Evolutionary conservation across 2,329 filamentous ascomycete species (phyloP).

Genomic region (Bipolaris oryzae): DNA sequence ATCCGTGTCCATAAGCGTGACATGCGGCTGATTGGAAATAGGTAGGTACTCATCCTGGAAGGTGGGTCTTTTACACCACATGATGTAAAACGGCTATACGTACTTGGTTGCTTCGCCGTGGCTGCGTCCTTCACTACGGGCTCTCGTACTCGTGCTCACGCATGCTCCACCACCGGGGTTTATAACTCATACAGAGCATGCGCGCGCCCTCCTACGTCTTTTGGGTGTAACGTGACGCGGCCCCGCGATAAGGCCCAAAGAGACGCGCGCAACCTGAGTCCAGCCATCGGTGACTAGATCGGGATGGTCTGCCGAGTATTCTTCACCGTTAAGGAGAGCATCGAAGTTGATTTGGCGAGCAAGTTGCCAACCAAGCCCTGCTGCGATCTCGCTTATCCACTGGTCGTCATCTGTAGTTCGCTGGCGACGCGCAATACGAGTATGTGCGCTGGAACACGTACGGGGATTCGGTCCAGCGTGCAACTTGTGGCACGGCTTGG

Average conservation of each 20-base stretch:
- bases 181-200: constrained; percentile 8
- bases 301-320: constrained; percentile 34
- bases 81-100: constrained; percentile 65
- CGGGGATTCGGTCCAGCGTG: constrained; percentile 45
- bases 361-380: constrained; percentile 55
- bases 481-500: constrained; percentile 50
- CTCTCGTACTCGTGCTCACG: neutral
- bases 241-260: constrained; percentile 24
- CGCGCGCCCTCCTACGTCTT: constrained; percentile 2
- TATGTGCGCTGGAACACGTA: constrained; percentile 54
- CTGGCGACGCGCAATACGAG: constrained; percentile 46
- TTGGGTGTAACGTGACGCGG: constrained; percentile 12
- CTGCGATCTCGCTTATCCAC: constrained; percentile 47
- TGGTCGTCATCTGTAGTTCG: constrained; percentile 51
- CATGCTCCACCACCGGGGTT: constrained; percentile 4
- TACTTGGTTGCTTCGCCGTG: constrained; percentile 57
- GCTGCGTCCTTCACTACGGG: constrained; percentile 53
- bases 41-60: constrained; percentile 65
- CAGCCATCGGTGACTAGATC: constrained; percentile 59
- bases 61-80: constrained; percentile 66
- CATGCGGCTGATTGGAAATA: constrained; percentile 63
- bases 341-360: constrained; percentile 54
- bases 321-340: constrained; percentile 25
- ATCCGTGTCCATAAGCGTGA: constrained; percentile 65
- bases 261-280: constrained; percentile 36